Evolutionary conservation across 2,329 filamentous ascomycete genomes (phyloP), one percentile per base, ranked within the genome.

Genomic region (Elsinoe perseae): DNA sequence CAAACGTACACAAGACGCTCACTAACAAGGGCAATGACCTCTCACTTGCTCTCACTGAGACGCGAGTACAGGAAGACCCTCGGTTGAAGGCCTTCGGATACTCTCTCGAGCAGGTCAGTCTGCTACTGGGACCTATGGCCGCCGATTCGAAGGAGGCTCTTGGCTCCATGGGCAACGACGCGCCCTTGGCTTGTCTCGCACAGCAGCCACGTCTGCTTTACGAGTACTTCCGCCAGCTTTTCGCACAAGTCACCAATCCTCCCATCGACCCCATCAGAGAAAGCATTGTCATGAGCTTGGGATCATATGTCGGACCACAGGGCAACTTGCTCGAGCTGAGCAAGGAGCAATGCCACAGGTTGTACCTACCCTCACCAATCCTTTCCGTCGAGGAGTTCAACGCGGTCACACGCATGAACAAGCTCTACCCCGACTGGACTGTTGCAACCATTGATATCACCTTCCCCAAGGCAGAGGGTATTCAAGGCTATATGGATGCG

Each of bases 131-230:
- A 16, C 92, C 92, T 8, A 97, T 97, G 92, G 92, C 90, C 58
- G 90, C 90, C 21, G 92, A 97, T 67, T 95, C 95, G 59, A 97
- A 97, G 75, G 92, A 97, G 72, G 92, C 92, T 42, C 80, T 97
- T 55, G 92, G 92, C 38, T 97, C 92, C 58, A 97, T 97, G 92
- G 92, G 92, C 65, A 97, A 97, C 69, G 92, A 97, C 76, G 89
- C 88, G 43, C 92, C 92, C 42, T 77, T 97, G 61, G 92, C 92
- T 54, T 95, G 90, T 71, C 78, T 97, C 69, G 87, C 92, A n/a
- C 82, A 87, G 62, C 87, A 91, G 61, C 90, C 92, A 63, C 87
- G 91, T 64, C 78, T 95, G 55, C 81, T 96, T 18, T 95, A 88
- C 71, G 92, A 96, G 72, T 97, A 97, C 75, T 97, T 97, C 85